These are phyloP conservation scores for Gnetum montanum DNA, from an alignment of 75 land plant genomes.

Conservation along the genomic window DNA sequence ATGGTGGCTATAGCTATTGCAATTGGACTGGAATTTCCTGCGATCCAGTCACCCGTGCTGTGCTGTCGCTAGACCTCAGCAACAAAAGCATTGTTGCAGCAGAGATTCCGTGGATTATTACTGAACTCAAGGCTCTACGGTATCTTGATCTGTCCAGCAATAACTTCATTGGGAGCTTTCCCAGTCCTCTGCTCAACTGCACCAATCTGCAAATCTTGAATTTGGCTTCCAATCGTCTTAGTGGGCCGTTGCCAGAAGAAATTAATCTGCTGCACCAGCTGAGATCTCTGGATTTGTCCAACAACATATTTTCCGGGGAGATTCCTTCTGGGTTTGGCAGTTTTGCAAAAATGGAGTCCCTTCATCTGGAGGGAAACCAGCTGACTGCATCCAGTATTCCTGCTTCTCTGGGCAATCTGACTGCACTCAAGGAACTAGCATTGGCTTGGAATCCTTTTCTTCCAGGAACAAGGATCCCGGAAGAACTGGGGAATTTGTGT, in stretches of 20 bases:
- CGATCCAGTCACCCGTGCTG: conserved; percentile 8
- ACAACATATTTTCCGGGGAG: conserved; percentile 41
- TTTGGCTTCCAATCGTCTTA: conserved; percentile 40
- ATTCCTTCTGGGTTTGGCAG: conserved; percentile 39
- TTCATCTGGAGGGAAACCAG: conserved; percentile 21
- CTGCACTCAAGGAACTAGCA: conserved; percentile 26
- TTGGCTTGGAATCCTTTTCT: conserved; percentile 42
- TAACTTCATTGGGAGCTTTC: conserved; percentile 41
- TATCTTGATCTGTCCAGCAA: conserved; percentile 39
- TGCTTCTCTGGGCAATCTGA: conserved; percentile 32
- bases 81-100: conserved; percentile 6
- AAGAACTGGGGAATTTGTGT: conserved; percentile 30
- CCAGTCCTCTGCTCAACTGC: conserved; percentile 35
- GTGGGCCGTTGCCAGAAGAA: conserved; percentile 51
- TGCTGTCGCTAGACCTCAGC: conserved; percentile 12
- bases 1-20: too few species aligned
- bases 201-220: conserved; percentile 21
- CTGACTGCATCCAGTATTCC: conserved; percentile 55
- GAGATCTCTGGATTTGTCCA: conserved; percentile 8
- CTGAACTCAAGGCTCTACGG: conserved; percentile 27
- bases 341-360: conserved; percentile 17
- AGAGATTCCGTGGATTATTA: conserved; percentile 15
- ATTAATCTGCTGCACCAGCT: conserved; percentile 31
- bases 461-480: conserved; percentile 20
- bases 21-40: conserved; percentile 34